Conservation (phyloP, 106 monocot genomes). For the Phalaenopsis aphrodite region DNA sequence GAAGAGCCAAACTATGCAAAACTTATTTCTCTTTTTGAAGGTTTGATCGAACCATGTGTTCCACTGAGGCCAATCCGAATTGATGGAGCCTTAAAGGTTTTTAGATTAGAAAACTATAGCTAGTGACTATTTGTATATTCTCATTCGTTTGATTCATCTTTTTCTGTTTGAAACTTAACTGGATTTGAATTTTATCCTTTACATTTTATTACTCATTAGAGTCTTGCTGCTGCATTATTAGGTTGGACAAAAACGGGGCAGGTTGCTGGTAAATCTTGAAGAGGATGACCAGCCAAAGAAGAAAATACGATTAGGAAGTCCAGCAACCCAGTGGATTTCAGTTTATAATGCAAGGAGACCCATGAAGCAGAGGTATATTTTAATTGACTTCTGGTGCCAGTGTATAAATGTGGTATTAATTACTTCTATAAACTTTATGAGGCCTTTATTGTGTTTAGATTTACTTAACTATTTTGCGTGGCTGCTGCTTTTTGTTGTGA, state of each 20-base stretch:
- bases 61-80: slow-evolving; percentile 76
- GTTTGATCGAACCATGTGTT: slow-evolving; percentile 72
- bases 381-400: neutral
- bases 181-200: neutral
- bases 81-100: slow-evolving; percentile 91
- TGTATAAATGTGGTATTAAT: neutral
- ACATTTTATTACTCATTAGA: neutral
- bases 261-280: slow-evolving; percentile 74
- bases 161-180: neutral
- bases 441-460: neutral
- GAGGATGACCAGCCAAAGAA: slow-evolving; percentile 94
- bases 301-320: slow-evolving; percentile 86
- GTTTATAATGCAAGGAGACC: slow-evolving; percentile 91
- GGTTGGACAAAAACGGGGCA: slow-evolving; percentile 93
- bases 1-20: slow-evolving; percentile 93
- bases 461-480: neutral
- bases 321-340: slow-evolving; percentile 96
- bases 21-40: slow-evolving; percentile 81
- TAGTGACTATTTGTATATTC: neutral
- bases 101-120: neutral
- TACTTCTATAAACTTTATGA: neutral
- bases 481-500: slow-evolving; percentile 1
- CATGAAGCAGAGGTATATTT: slow-evolving; percentile 91
- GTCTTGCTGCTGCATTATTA: slow-evolving; percentile 13
- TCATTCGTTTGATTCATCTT: neutral